phyloP scores from a whole-genome alignment of 495 filamentous ascomycete genomes.

The Penicillium coffeae region DNA sequence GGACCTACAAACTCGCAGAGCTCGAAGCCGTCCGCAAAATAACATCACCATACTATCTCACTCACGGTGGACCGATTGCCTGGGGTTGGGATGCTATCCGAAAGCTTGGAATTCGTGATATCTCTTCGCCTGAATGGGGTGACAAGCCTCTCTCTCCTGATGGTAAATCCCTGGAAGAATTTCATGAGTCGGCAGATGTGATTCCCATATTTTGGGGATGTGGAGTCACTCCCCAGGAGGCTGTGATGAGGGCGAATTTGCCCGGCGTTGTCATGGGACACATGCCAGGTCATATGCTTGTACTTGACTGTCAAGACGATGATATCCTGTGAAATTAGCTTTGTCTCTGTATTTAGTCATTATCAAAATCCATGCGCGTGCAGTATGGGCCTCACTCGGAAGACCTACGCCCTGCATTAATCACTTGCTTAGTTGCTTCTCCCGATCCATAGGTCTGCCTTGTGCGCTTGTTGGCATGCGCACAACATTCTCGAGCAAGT shows the following conservation, averaged over 20 bases:
- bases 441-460: too few relatives aligned
- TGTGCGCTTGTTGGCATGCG: too few relatives aligned
- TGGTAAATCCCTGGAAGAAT: too few relatives aligned
- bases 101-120: constrained; percentile 43
- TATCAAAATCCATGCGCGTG: too few relatives aligned
- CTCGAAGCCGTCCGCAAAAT: constrained; percentile 46
- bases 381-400: too few relatives aligned
- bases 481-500: too few relatives aligned
- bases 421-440: too few relatives aligned
- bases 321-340: too few relatives aligned
- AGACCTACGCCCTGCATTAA: too few relatives aligned
- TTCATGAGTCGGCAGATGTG: too few relatives aligned
- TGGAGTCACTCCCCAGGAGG: constrained; percentile 56
- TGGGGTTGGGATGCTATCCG: constrained; percentile 54
- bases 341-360: too few relatives aligned
- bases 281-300: constrained; percentile 54
- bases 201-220: constrained; percentile 56
- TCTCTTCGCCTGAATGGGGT: constrained; percentile 44
- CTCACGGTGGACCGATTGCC: constrained; percentile 56
- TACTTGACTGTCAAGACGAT: constrained; percentile 51
- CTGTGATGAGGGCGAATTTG: constrained; percentile 46
- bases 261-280: constrained; percentile 51
- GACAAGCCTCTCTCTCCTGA: constrained; percentile 32
- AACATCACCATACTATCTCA: constrained; percentile 40
- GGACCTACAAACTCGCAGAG: constrained; percentile 43